Conservation (phyloP, 306 rosid genomes). For the Hippophae tibetana region DNA sequence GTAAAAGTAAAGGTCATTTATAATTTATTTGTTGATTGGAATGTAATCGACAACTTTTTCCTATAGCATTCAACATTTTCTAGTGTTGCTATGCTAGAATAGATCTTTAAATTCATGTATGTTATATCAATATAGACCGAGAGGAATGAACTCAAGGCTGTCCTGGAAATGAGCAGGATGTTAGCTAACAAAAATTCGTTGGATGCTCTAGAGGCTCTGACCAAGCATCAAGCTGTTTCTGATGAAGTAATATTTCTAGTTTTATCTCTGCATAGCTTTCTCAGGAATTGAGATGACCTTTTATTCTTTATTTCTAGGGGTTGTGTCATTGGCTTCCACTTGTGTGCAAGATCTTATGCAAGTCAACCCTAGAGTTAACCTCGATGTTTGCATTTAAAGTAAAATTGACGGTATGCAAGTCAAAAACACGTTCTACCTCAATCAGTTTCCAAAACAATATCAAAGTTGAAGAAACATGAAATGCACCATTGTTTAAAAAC, state of each 20-base stretch:
- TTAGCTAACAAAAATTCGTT: slow-evolving; percentile 25
- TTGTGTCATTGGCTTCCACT: neutral
- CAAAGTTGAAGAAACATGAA: too few relatives aligned
- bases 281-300: too few relatives aligned
- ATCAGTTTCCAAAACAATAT: too few relatives aligned
- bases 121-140: slow-evolving; percentile 42
- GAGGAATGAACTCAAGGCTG: slow-evolving; percentile 63
- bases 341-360: neutral
- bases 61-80: neutral
- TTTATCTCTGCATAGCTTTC: neutral
- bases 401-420: too few relatives aligned
- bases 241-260: slow-evolving; percentile 40
- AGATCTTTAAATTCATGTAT: slow-evolving; percentile 14
- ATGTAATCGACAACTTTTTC: neutral
- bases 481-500: too few relatives aligned
- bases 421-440: too few relatives aligned
- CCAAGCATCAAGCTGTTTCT: slow-evolving; percentile 30
- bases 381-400: too few relatives aligned
- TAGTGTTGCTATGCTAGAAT: neutral
- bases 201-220: slow-evolving; percentile 35
- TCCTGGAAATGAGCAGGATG: slow-evolving; percentile 37
- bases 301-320: neutral
- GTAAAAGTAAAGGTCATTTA: slow-evolving; percentile 48
- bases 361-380: too few relatives aligned
- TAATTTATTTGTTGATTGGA: slow-evolving; percentile 13